A percentile compares a stretch with the other conserved stretches of the same genome.
These are phyloP conservation scores for Phytophthora chlamydospora DNA, from an alignment of 352 stramenopile genomes.

Conservation along the genomic window DNA sequence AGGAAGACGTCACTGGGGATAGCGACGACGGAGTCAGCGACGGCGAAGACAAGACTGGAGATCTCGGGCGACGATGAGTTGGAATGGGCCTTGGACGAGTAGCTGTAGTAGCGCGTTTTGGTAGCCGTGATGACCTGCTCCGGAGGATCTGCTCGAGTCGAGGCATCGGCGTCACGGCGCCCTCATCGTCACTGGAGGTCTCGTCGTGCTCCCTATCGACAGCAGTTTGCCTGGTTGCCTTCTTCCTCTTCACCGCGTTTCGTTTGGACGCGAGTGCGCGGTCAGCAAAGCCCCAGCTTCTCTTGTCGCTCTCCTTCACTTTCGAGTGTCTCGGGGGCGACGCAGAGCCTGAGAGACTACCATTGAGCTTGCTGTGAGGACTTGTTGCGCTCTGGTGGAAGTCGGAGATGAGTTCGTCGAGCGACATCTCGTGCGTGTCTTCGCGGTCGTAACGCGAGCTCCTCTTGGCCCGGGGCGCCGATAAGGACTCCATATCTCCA, in stretches of 20 bases:
- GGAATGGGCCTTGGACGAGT: constrained; percentile 4
- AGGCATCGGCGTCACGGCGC: constrained; percentile 49
- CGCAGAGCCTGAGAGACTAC: background rate
- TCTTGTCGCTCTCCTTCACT: constrained; percentile 8
- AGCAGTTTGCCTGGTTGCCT: background rate
- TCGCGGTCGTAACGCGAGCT: constrained; percentile 13
- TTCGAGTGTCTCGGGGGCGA: constrained; percentile 26
- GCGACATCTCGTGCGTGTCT: constrained; percentile 32
- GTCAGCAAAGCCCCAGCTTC: constrained; percentile 7
- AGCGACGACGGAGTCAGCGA: constrained; percentile 26
- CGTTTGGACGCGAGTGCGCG: constrained; percentile 1
- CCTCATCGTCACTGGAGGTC: constrained; percentile 20
- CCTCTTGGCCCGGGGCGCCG: constrained; percentile 2
- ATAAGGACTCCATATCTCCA: constrained; percentile 6
- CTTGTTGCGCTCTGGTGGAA: constrained; percentile 48
- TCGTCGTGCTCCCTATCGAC: background rate
- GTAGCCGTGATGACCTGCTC: constrained; percentile 45
- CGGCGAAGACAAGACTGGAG: constrained; percentile 19
- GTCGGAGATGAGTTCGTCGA: constrained; percentile 56
- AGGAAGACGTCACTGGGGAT: constrained; percentile 28
- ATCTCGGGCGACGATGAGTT: constrained; percentile 2
- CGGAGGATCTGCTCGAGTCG: constrained; percentile 48
- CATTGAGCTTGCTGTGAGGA: constrained; percentile 2
- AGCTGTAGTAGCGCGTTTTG: constrained; percentile 16
- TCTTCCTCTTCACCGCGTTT: constrained; percentile 2